phyloP scores from a whole-genome alignment of 495 filamentous ascomycete genomes.

The Annulohypoxylon moriforme region DNA sequence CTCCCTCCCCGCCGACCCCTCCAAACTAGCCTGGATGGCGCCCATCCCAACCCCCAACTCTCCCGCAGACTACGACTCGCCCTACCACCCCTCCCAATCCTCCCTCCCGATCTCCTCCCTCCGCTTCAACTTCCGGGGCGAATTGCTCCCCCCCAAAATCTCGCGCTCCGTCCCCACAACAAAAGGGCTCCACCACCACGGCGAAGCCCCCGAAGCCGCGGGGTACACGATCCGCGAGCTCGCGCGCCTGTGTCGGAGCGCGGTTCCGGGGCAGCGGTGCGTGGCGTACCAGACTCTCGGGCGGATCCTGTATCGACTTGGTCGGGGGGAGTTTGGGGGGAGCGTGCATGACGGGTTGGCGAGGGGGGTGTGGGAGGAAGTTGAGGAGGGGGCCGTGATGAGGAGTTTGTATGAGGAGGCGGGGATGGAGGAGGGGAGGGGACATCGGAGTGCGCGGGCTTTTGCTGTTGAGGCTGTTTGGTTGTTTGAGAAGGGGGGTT shows the following conservation, averaged over 20 bases:
- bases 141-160: conserved; percentile 77
- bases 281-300: conserved; percentile 92
- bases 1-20: conserved; percentile 81
- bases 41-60: conserved; percentile 69
- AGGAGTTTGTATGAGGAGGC: conserved; percentile 75
- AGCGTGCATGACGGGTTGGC: conserved; percentile 63
- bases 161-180: conserved; percentile 76
- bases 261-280: conserved; percentile 87
- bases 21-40: conserved; percentile 89
- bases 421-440: conserved; percentile 58
- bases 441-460: conserved; percentile 70
- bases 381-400: conserved; percentile 82
- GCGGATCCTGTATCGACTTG: conserved; percentile 83
- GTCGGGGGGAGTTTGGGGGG: conserved; percentile 81
- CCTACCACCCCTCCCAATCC: conserved; percentile 81
- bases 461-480: conserved; percentile 93
- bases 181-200: conserved; percentile 92
- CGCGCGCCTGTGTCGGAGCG: conserved; percentile 80
- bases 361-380: conserved; percentile 75
- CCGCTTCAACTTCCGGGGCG: conserved; percentile 88
- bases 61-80: conserved; percentile 69
- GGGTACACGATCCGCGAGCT: conserved; percentile 95
- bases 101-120: conserved; percentile 79
- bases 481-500: conserved; percentile 87
- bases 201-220: conserved; percentile 89